A percentile compares a stretch with the other conserved stretches of the same genome.
phyloP scores from a whole-genome alignment of 148 eudicot species.

The Fagopyrum esculentum region DNA sequence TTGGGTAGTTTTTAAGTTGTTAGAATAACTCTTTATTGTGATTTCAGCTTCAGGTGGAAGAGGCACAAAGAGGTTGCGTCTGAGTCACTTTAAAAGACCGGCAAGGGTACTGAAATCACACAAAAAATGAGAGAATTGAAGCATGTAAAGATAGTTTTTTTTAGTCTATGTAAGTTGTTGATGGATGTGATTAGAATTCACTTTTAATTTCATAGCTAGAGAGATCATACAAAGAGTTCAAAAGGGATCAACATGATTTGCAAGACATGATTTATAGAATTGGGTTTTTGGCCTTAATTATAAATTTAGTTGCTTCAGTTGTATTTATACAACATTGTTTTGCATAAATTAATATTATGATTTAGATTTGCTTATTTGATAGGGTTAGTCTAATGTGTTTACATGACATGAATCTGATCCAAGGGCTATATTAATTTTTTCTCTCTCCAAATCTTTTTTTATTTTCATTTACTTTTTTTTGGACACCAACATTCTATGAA shows the following conservation, averaged over 20 bases:
- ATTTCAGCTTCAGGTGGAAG: conserved; percentile 22
- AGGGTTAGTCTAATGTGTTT: not conserved
- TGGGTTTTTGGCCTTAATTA: too few species aligned
- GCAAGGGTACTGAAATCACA: conserved; percentile 31
- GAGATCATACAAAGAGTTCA: not conserved
- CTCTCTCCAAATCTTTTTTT: too few species aligned
- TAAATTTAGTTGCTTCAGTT: not conserved
- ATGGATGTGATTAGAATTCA: not conserved
- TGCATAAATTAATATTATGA: not conserved
- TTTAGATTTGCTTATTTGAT: not conserved
- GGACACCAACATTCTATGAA: too few species aligned
- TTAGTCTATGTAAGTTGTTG: not conserved
- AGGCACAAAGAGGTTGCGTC: conserved; percentile 20
- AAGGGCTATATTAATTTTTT: too few species aligned
- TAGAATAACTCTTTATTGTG: not conserved
- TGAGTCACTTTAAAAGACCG: conserved; percentile 36
- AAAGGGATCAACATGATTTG: not conserved
- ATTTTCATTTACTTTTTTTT: too few species aligned
- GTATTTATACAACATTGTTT: not conserved
- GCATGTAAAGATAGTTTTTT: not conserved
- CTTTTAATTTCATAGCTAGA: not conserved
- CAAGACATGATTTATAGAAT: too few species aligned
- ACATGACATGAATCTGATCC: too few species aligned
- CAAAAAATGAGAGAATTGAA: not conserved
- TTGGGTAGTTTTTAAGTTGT: not conserved